A percentile compares a stretch with the other conserved stretches of the same genome.
Evolutionary conservation across 371 early-diverging fungal species (phyloP).

Genomic region (Mucor plumbeus): DNA sequence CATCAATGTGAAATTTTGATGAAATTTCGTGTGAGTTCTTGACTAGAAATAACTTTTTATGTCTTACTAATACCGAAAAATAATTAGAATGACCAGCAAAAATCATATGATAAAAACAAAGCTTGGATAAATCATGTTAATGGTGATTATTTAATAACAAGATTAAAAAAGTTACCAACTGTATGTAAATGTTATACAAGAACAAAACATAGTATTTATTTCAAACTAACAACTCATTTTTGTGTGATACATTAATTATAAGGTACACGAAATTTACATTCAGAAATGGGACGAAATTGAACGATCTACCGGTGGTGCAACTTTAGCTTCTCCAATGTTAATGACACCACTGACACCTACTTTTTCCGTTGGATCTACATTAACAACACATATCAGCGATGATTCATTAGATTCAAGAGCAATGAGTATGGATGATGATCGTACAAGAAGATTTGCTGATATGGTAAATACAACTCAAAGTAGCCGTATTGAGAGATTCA

Average conservation of each 20-base stretch:
- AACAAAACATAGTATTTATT: background rate
- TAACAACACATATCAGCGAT: background rate
- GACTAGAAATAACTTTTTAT: too few relatives aligned
- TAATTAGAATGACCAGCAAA: constrained; percentile 29
- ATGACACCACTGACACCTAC: constrained; percentile 17
- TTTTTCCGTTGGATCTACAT: constrained; percentile 4
- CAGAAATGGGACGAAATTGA: constrained; percentile 41
- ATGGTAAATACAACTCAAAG: constrained; percentile 20
- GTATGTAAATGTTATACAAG: constrained; percentile 15
- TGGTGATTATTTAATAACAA: constrained; percentile 23
- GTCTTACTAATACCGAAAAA: too few relatives aligned
- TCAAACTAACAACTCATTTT: background rate
- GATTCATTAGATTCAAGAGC: constrained; percentile 14
- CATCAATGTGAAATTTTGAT: constrained; percentile 18
- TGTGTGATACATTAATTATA: constrained; percentile 7
- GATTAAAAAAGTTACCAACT: constrained; percentile 27
- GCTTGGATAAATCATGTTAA: constrained; percentile 28
- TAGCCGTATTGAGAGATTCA: constrained; percentile 35
- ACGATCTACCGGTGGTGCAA: constrained; percentile 15
- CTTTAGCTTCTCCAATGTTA: constrained; percentile 27
- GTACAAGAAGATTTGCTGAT: constrained; percentile 1
- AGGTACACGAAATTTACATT: constrained; percentile 28
- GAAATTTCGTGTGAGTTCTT: constrained; percentile 22
- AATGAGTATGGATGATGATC: constrained; percentile 32
- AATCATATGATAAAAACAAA: constrained; percentile 22